These are phyloP conservation scores for Bryoglossum gracile DNA, from an alignment of 495 filamentous ascomycete species.

Conservation along the genomic window DNA sequence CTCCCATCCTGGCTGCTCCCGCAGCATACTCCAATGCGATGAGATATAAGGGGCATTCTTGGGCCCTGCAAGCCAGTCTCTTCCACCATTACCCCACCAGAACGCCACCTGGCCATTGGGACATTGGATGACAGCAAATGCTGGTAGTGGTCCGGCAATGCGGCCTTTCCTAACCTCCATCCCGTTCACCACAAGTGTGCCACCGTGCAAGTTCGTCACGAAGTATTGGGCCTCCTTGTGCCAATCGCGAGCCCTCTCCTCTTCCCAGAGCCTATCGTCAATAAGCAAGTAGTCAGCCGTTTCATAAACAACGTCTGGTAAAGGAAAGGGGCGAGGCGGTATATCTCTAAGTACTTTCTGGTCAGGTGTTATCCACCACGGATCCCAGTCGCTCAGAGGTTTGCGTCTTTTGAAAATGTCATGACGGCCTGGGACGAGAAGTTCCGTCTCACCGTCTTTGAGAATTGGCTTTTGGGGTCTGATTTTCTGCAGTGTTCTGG, in stretches of 20 bases:
- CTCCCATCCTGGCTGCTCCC: slow-evolving; percentile 9
- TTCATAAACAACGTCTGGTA: neutral
- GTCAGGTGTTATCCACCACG: slow-evolving; percentile 16
- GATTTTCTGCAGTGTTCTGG: neutral
- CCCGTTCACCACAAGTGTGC: slow-evolving; percentile 20
- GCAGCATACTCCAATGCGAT: slow-evolving; percentile 11
- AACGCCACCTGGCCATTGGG: slow-evolving; percentile 20
- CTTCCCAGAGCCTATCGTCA: slow-evolving; percentile 15
- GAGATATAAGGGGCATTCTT: neutral
- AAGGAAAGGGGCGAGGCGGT: slow-evolving; percentile 10
- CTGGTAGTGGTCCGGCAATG: slow-evolving; percentile 21
- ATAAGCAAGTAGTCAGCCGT: neutral
- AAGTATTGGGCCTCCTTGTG: slow-evolving; percentile 12
- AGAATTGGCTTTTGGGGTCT: neutral
- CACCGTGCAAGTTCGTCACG: slow-evolving; percentile 18
- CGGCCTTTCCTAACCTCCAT: slow-evolving; percentile 16
- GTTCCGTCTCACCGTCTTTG: neutral
- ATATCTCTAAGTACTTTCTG: slow-evolving; percentile 7
- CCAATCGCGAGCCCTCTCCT: slow-evolving; percentile 11
- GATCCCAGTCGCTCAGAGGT: slow-evolving; percentile 13
- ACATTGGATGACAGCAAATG: slow-evolving; percentile 23
- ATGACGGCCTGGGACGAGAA: neutral
- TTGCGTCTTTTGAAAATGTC: neutral
- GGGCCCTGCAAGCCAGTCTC: slow-evolving; percentile 5
- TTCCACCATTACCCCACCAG: slow-evolving; percentile 18